Base-by-base conservation (phyloP, 129 eudicot species). In the Glebionis coronaria region DNA sequence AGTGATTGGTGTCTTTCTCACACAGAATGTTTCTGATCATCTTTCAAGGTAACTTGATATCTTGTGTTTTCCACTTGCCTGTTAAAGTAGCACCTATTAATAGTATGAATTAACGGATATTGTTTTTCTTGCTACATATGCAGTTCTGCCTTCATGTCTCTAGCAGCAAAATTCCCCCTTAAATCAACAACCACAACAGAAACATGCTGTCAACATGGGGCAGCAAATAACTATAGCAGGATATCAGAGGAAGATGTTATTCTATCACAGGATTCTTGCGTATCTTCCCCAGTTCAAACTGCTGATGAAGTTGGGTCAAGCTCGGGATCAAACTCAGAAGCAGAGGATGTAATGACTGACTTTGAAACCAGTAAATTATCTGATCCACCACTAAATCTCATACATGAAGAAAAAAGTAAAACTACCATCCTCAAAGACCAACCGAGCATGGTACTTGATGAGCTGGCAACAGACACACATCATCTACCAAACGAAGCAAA, bases 251-350 rank as follows among this genome's bases (percentile, higher is more conserved):
- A 52, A 51, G 85, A 78, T 56, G 73, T 73, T n/a, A 47, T 76
- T 28, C 31, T 82, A 60, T 79, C 88, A 8, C 87, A 68, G 63
- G 75, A 75, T 68, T 82, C 88, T 49, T 63, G 74, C 19, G 84
- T 73, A 19, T 73, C 86, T 54, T 23, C 71, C 63, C 46, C 64
- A 35, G 42, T 65, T 77, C 87, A 79, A 69, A 78, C 68, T 3
- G 53, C 59, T 61, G 80, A 84, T 65, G 82, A 82, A 66, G 58
- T 59, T 66, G 74, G 82, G 67, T 88, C 85, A 71, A 78, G 79
- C 74, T 78, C 85, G n/a, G 88, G 80, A 38, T 79, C 90, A 49
- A 75, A 82, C 78, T 82, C 87, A 25, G 84, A 77, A 67, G 81
- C 80, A 66, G 91, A 85, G 63, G 83, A 80, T 75, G 75, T 55